phyloP scores from a whole-genome alignment of 2,329 filamentous ascomycete genomes.

The Hypoxylon rubiginosum region DNA sequence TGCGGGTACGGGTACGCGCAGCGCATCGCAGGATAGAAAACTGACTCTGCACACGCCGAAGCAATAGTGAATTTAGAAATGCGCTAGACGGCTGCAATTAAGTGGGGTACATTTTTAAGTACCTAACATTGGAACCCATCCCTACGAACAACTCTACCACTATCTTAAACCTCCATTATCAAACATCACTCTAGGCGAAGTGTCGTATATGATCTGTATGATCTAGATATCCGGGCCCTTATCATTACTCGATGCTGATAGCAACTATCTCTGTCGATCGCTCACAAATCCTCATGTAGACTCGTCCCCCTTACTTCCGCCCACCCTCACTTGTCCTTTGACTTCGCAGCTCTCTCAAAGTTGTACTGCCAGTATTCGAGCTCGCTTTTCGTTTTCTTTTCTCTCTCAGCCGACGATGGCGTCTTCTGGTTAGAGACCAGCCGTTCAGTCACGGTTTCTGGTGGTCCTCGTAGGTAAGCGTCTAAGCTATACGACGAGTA shows the following conservation, averaged over 20 bases:
- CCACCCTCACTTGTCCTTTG: not conserved
- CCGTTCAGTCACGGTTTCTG: conserved; percentile 24
- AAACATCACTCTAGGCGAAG: not conserved
- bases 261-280: not conserved
- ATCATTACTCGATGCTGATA: not conserved
- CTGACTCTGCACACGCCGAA: not conserved
- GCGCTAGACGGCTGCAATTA: not conserved
- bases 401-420: not conserved
- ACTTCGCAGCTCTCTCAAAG: conserved; percentile 21
- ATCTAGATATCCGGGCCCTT: not conserved
- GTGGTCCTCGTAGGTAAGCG: conserved; percentile 29
- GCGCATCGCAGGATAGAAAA: not conserved
- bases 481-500: conserved; percentile 24
- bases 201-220: not conserved
- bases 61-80: not conserved
- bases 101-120: not conserved
- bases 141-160: too few relatives aligned
- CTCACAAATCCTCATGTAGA: not conserved
- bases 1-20: not conserved
- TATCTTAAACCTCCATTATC: too few relatives aligned
- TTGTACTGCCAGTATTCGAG: conserved; percentile 24
- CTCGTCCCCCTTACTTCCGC: not conserved
- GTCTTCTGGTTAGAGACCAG: conserved; percentile 19
- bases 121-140: not conserved
- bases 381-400: conserved; percentile 5